These are phyloP conservation scores for Aspergillus fructus DNA, from an alignment of 2,329 filamentous ascomycete genomes.

Conservation along the genomic window DNA sequence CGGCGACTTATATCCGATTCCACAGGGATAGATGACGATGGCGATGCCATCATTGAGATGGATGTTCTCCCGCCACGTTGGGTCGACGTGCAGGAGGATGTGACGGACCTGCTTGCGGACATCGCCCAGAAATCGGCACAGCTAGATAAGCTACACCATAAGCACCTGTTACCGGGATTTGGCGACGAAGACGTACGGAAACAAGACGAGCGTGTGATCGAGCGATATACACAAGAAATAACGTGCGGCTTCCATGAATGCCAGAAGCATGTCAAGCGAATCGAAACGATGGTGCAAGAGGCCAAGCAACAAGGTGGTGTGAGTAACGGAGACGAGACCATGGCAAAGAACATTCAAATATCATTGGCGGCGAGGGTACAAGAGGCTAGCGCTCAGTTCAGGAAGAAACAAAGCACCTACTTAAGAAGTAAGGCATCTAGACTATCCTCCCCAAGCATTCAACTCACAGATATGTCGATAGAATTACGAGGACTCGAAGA, in stretches of 20 bases:
- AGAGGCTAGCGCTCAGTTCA: slow-evolving; percentile 85
- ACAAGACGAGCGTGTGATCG: slow-evolving; percentile 85
- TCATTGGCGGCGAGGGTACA: slow-evolving; percentile 85
- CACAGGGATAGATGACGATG: slow-evolving; percentile 71
- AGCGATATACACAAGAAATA: slow-evolving; percentile 84
- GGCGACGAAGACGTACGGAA: slow-evolving; percentile 90
- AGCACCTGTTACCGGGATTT: slow-evolving; percentile 94
- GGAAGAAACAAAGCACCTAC: slow-evolving; percentile 97
- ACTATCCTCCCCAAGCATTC: slow-evolving; percentile 5
- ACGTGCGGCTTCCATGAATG: slow-evolving; percentile 87
- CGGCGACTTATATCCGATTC: slow-evolving; percentile 81
- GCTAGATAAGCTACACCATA: slow-evolving; percentile 91
- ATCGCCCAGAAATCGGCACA: slow-evolving; percentile 80
- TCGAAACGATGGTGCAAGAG: slow-evolving; percentile 84
- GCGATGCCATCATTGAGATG: slow-evolving; percentile 97
- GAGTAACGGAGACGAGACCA: slow-evolving; percentile 81
- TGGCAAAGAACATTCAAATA: slow-evolving; percentile 95
- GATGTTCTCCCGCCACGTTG: slow-evolving; percentile 91
- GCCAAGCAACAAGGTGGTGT: slow-evolving; percentile 68
- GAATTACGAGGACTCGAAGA: slow-evolving; percentile 74
- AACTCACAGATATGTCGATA: slow-evolving; percentile 34
- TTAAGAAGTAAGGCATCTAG: slow-evolving; percentile 69
- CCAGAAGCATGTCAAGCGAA: slow-evolving; percentile 80
- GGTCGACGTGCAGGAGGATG: slow-evolving; percentile 93
- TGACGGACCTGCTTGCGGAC: slow-evolving; percentile 75